Base-by-base conservation (phyloP, 2,329 filamentous ascomycete genomes). In the Zymoseptoria brevis region DNA sequence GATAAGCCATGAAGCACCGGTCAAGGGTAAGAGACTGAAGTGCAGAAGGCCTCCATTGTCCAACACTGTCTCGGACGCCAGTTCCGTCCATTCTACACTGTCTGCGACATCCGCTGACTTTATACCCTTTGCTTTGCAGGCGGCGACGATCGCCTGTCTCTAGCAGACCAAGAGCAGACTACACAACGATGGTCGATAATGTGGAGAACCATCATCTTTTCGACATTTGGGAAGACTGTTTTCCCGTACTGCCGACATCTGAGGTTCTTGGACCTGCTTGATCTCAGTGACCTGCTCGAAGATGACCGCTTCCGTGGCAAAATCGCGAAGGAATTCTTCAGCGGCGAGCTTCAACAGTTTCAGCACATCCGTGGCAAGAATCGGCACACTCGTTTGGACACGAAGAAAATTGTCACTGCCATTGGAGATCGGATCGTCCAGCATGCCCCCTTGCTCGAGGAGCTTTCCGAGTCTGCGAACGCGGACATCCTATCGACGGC, bases 181-280 rank as follows among this genome's bases (percentile, higher is more conserved):
- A 75, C 80, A 19, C 77, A 78, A 57, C 81, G 81, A 72, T 86
- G 83, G 81, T 82, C 83, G 1, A 78, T 82, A 6, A 72, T 88
- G 54, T 90, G 87, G 87, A 81, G 82, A 55, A 85, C 85, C 1
- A 82, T 90, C 64, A 81, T 88, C 59, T 75, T 84, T 7, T 90
- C 87, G 8, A 84, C 84, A 59, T 73, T 86, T 50, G 82, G 80
- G 22, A 74, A 76, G 63, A 88, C 87, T 0, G 74, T 83, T 19
- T 87, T 84, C 62, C 86, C 87, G 0, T 91, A 91, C 69, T 87
- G 83, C 66, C 78, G 82, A 45, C 89, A 87, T 72, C 81, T 90
- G 57, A 83, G 81, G 58, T 77, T 79, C 24, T 76, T 90, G 45
- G 83, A 87, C 64, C 78, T 90, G 8, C 77, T 83, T 56, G 83